Evolutionary conservation across 2,329 filamentous ascomycete genomes (phyloP).

Genomic region (Pseudopyricularia javanii): DNA sequence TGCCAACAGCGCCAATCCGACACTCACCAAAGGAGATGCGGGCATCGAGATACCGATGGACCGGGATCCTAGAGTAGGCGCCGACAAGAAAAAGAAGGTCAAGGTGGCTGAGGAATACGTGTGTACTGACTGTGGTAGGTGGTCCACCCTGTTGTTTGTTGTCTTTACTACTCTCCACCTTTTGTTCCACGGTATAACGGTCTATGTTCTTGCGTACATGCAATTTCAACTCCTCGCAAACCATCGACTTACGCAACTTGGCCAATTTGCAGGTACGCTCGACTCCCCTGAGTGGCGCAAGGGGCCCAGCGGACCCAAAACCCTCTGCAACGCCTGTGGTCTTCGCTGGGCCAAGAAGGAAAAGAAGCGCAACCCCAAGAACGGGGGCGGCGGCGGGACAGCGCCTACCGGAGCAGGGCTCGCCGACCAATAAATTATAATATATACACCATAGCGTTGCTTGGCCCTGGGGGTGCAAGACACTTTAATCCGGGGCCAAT

Average conservation of each 20-base stretch:
- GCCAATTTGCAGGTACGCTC: conserved; percentile 47
- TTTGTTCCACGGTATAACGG: background rate
- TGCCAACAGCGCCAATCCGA: conserved; percentile 70
- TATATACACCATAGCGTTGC: background rate
- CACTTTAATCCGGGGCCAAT: background rate
- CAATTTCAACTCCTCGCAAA: background rate
- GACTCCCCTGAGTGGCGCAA: conserved; percentile 96
- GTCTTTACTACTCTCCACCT: background rate
- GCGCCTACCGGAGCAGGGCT: background rate
- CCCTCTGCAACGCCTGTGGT: conserved; percentile 89
- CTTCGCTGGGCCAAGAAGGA: conserved; percentile 68
- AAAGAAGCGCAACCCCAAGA: conserved; percentile 45
- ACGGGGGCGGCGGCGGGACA: conserved; percentile 7
- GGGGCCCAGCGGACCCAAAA: conserved; percentile 85
- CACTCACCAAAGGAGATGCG: conserved; percentile 71
- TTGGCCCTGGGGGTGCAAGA: background rate
- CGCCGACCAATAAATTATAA: background rate
- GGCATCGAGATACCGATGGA: conserved; percentile 77
- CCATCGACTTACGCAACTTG: background rate
- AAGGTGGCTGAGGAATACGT: conserved; percentile 83
- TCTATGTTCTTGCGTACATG: too few relatives aligned
- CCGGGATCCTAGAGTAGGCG: conserved; percentile 22
- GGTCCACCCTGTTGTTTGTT: background rate
- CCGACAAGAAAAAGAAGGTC: conserved; percentile 77
- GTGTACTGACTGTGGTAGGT: conserved; percentile 79